Evolutionary conservation across 2,329 filamentous ascomycete genomes (phyloP).

Genomic region (Penicillium occitanis): DNA sequence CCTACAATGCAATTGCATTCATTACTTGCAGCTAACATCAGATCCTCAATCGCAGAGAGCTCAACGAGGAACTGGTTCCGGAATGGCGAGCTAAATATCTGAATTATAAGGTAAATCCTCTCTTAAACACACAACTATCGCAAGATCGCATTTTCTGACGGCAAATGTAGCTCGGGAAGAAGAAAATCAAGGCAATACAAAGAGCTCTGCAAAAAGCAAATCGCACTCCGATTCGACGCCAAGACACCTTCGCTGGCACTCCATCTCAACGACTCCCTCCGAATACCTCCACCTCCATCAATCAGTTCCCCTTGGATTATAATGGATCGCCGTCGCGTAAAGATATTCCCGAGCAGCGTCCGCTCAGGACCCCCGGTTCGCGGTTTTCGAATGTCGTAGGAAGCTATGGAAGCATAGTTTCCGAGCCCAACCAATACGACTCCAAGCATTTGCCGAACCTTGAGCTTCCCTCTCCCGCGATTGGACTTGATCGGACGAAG

Average conservation of each 20-base stretch:
- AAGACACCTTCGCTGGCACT: slow-evolving; percentile 47
- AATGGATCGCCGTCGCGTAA: slow-evolving; percentile 28
- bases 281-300: slow-evolving; percentile 23
- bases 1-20: slow-evolving; percentile 20
- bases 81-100: slow-evolving; percentile 96
- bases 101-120: slow-evolving; percentile 72
- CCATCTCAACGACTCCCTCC: slow-evolving; percentile 24
- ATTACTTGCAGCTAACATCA: slow-evolving; percentile 13
- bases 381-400: slow-evolving; percentile 42
- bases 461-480: slow-evolving; percentile 62
- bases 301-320: slow-evolving; percentile 24
- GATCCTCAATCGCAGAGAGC: slow-evolving; percentile 54
- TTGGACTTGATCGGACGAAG: slow-evolving; percentile 45
- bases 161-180: slow-evolving; percentile 67
- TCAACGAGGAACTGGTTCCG: slow-evolving; percentile 84
- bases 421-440: slow-evolving; percentile 43
- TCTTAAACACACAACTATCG: slow-evolving; percentile 3
- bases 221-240: slow-evolving; percentile 43
- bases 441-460: slow-evolving; percentile 51
- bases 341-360: slow-evolving; percentile 39
- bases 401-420: slow-evolving; percentile 65
- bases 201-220: slow-evolving; percentile 66
- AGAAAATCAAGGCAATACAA: slow-evolving; percentile 80
- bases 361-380: slow-evolving; percentile 35
- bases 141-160: slow-evolving; percentile 11